Conservation (phyloP, 176 grass and related monocot species). For the Microstegium vimineum region DNA sequence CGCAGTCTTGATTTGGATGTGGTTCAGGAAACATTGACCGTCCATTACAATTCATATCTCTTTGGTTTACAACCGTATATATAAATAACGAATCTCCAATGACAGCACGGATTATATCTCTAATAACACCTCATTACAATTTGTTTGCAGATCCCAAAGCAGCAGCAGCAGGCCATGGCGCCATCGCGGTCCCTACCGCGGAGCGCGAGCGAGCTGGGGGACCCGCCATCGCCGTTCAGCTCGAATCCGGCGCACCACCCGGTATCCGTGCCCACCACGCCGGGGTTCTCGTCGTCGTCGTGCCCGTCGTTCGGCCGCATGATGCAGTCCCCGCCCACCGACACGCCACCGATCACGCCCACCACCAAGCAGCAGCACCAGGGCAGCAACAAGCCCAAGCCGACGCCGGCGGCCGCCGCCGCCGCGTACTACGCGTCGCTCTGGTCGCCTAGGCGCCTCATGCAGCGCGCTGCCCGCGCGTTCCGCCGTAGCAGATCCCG, state of each 20-base stretch:
- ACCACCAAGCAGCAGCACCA: background rate
- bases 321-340: background rate
- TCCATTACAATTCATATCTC: background rate
- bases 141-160: background rate
- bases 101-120: background rate
- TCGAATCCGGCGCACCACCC: conserved; percentile 14
- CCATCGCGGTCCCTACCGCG: conserved; percentile 1
- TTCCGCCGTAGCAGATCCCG: too few species aligned
- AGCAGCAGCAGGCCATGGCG: conserved; percentile 14
- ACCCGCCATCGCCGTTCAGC: conserved; percentile 21
- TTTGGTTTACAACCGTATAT: background rate
- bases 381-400: background rate
- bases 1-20: too few species aligned
- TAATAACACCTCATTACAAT: background rate
- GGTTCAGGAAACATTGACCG: too few species aligned
- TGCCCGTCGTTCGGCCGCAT: conserved; percentile 30
- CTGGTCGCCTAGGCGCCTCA: too few species aligned
- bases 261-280: background rate
- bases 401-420: background rate
- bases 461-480: too few species aligned
- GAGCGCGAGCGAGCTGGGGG: conserved; percentile 13
- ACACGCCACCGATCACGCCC: too few species aligned
- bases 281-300: background rate
- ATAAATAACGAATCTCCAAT: background rate
- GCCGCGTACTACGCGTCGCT: too few species aligned